Evolutionary conservation across 1,284 basidiomycete species (phyloP), one percentile per base, ranked within the genome.

Genomic region (Ustilago hordei): DNA sequence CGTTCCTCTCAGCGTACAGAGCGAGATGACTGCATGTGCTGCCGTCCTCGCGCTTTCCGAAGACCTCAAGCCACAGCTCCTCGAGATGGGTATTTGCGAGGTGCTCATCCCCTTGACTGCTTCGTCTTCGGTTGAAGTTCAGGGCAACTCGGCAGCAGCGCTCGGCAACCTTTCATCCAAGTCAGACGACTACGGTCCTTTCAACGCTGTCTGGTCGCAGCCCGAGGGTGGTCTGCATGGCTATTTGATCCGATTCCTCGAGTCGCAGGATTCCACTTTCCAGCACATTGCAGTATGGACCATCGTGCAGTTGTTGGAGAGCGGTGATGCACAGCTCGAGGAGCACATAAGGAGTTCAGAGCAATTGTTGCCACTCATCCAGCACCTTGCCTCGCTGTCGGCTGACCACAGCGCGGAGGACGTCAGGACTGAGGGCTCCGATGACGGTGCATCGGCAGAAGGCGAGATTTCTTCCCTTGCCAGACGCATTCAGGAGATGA

Each of bases 11-110:
- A 93, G 93, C 75, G 97, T 99, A 11, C 97, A 99, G 88, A 96
- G 94, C 86, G 97, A 99, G 88, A 99, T 99, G 97, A 99, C 97
- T 31, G 97, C 97, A 7, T 99, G 96, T 83, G 93, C 98, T 28
- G 97, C 97, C 19, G 83, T 85, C 23, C 69, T 86, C 6, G 84
- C 84, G 32, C 77, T 85, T 11, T 81, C 79, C 35, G 84, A 86
- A 62, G 84, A 86, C 58, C 79, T 85, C 53, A 86, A 86, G 73
- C 82, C 84, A 9, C 84, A 86, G 59, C 72, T 99, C 55, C 89
- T 99, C 69, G 96, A 99, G 87, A 95, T 98, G 93, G 97, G 97
- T 34, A 95, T 99, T 64, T 95, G 95, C 83, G 95, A 98, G 84
- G 96, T 98, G 2, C 89, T 99, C 55, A 98, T 99, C 80, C 97